Base-by-base conservation (phyloP, 2,329 filamentous ascomycete genomes). In the Hypoxylon sp. region DNA sequence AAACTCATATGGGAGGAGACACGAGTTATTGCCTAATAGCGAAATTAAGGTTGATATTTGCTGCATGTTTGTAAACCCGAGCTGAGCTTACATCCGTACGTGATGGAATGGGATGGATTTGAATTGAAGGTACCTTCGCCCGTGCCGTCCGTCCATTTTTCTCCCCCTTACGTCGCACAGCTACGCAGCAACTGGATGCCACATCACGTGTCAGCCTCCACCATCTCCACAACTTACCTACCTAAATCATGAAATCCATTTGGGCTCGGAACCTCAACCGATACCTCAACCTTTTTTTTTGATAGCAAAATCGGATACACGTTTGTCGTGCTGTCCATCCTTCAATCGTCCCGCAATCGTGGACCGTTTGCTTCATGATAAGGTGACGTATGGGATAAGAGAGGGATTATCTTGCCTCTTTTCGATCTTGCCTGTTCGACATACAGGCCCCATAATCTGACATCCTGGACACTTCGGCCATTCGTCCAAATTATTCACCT, bases 231-330 rank as follows among this genome's bases (percentile, higher is more conserved):
- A 67, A 33, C n/a, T 59, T 55, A 31, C 46, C 31, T 61, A 64
- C 64, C 58, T 65, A 70, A 68, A 65, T 48, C 63, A 63, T 37
- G 37, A 64, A 35, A 61, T 58, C 61, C 61, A 65, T 63, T 71
- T 71, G 61, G 69, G 69, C 69, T 67, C 66, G 57, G 63, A 66
- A 68, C 35, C 40, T 64, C 53, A 44, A 67, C 63, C 56, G 61
- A 55, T 40, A 37, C 66, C 57, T 61, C 50, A 66, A 68, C 42
- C 46, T 55, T 61, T 51, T 61, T 58, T 51, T 64, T 37, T 60
- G 57, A 58, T 27, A 66, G 48, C 40, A 59, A 61, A 64, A 55
- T 50, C 13, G 49, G 53, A 22, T 53, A 59, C 58, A 46, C 44
- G 55, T 70, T 70, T 68, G 54, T 31, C 54, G 53, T 66, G 11